Base-by-base conservation (phyloP, 78 protist genomes). In the Neovahlkampfia damariscottae region DNA sequence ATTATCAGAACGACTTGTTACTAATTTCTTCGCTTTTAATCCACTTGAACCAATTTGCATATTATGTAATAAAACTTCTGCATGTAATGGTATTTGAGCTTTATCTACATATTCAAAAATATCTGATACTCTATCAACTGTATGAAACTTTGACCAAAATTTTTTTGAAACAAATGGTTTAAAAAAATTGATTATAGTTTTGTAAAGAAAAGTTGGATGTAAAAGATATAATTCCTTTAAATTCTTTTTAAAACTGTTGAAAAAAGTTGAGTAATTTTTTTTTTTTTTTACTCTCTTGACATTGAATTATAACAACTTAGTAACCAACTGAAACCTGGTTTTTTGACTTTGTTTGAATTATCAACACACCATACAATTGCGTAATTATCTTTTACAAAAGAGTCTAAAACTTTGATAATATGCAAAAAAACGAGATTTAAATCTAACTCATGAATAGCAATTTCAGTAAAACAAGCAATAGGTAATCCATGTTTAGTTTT, bases 211-310 rank as follows among this genome's bases (percentile, higher is more conserved):
- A n/a, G 62, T n/a, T 19, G 62, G 62, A 50, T 50, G 62, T 19
- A 50, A n/a, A 19, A 50, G 19, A 19, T 50, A 50, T 19, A 50
- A 50, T 19, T 19, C 34, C 19, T 50, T 50, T 50, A 50, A 19
- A 50, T 50, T 50, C 62, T 50, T 50, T 50, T 50, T 50, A 50
- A n/a, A n/a, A n/a, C n/a, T n/a, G n/a, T n/a, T n/a, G n/a, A n/a
- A n/a, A n/a, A n/a, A n/a, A n/a, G n/a, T n/a, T n/a, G n/a, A n/a
- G n/a, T n/a, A n/a, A n/a, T n/a, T n/a, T n/a, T n/a, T n/a, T n/a
- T n/a, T n/a, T n/a, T n/a, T n/a, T n/a, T n/a, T n/a, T 50, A 50
- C 19, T 50, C 19, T 50, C 62, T 50, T 50, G 62, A 19, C 62
- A 50, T n/a, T 19, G 62, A 50, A 50, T 19, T 19, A 50, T 50